Base-by-base conservation (phyloP, 2,329 filamentous ascomycete species). In the Colletotrichum kahawae region DNA sequence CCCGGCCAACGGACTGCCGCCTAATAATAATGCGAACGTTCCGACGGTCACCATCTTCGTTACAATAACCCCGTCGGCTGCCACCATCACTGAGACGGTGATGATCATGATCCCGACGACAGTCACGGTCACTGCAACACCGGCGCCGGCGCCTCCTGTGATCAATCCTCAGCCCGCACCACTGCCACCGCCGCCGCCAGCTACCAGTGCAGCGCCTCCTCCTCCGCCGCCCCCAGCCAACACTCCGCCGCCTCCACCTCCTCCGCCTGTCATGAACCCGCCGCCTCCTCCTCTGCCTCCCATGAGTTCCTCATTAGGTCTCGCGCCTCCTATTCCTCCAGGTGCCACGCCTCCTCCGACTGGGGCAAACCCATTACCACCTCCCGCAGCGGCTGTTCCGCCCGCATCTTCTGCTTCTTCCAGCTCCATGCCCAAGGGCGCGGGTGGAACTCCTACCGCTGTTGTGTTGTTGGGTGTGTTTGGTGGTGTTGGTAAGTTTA, bases 41-140 rank as follows among this genome's bases (percentile, higher is more conserved):
- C 73, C 73, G 7, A 75, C 73, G 8, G 73, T 75, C 21, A 75
- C 73, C 8, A 54, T 72, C 16, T 75, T 75, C 21, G 63, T 75
- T 7, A 75, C 71, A 6, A 67, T 74, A 7, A 71, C 73, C 10
- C 69, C 33, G 1, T 62, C 72, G 3, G 29, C 73, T 13, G 68
- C 33, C 31, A 67, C 62, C n/a, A 21, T 51, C 43, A 51, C 43
- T 2, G 31, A 72, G 69, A 75, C 73, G 7, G 57, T 75, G 13
- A 63, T 75, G 72, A 64, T 75, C 43, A 64, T 72, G 63, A 33
- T 72, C 10, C 63, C 72, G 27, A 68, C 64, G 12, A 75, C 73
- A 27, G 24, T 75, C 9, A 75, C 73, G 6, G 57, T 72, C 29
- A 75, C 73, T 14, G 73, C 64, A 10, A 72, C 72, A 18, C 67